Base-by-base conservation (phyloP, 495 filamentous ascomycete genomes). In the Lentithecium fluviatile region DNA sequence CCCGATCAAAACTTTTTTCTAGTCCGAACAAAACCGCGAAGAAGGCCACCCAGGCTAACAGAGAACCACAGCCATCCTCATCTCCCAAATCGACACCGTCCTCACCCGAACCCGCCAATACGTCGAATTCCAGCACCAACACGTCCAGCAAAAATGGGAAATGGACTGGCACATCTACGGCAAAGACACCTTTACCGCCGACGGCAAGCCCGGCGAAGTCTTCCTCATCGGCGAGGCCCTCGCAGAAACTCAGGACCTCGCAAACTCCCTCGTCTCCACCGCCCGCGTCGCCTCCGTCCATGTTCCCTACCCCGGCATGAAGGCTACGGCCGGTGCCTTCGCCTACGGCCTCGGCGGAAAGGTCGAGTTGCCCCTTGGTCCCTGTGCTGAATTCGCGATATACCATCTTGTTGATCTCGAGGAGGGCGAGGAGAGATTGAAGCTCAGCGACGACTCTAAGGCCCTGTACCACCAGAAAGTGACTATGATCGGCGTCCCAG, bases 361-460 rank as follows among this genome's bases (percentile, higher is more conserved):
- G 8, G 25, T 49, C 6, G 74, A 79, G 15, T 71, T 76, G 24
- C 59, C 71, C 19, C 26, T 73, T 7, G 78, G 77, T 0, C 72
- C 70, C 1, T 73, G 71, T 11, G 65, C 71, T 12, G 62, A 72
- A 57, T 82, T 82, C 58, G 75, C 64, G 47, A 60, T 82, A 23
- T 82, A 79, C 56, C 79, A 82, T 56, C 65, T 80, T 19, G 74
- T 80, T 69, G 67, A 73, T 10, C 56, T 78, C 2, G 47, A 73
- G 13, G 68, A 69, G 12, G 70, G 69, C 37, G 73, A 71, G 56
- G 66, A 68, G 56, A 51, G 47, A 25, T 56, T 52, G 13, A 10
- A 19, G 24, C 7, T 52, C 2, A 15, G 20, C 36, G 43, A 19
- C 36, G 23, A 52, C 2, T n/a, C 19, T 1, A 21, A 32, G 8